phyloP scores from a whole-genome alignment of 2,329 filamentous ascomycete species.

The Ophioceras dolichostomum region DNA sequence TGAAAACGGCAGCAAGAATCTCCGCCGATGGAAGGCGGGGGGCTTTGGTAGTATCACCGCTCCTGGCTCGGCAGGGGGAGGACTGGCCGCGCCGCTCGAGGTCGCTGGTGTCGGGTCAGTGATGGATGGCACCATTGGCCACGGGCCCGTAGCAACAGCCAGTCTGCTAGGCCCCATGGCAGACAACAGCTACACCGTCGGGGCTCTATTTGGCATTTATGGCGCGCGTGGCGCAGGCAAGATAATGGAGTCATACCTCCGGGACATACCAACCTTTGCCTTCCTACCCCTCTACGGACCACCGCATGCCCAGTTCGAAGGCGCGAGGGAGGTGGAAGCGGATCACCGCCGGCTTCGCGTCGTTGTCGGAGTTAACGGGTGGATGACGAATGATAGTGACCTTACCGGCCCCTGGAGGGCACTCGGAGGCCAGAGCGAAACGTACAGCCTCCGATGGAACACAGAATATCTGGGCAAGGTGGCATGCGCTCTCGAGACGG shows the following conservation, averaged over 20 bases:
- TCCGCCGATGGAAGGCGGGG: slow-evolving; percentile 57
- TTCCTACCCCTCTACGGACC: slow-evolving; percentile 61
- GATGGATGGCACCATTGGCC: slow-evolving; percentile 63
- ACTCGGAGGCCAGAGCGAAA: slow-evolving; percentile 60
- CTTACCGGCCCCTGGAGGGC: slow-evolving; percentile 69
- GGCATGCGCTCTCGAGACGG: slow-evolving; percentile 62
- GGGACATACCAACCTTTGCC: slow-evolving; percentile 79
- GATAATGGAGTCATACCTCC: slow-evolving; percentile 79
- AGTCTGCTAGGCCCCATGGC: slow-evolving; percentile 70
- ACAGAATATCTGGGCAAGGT: slow-evolving; percentile 64
- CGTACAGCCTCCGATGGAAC: slow-evolving; percentile 79
- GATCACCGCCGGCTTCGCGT: slow-evolving; percentile 61
- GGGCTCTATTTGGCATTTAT: slow-evolving; percentile 85
- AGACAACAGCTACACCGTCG: slow-evolving; percentile 67
- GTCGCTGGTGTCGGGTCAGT: slow-evolving; percentile 69
- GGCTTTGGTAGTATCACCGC: slow-evolving; percentile 23
- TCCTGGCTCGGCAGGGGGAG: slow-evolving; percentile 61
- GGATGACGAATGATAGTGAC: slow-evolving; percentile 61
- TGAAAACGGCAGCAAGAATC: slow-evolving; percentile 49
- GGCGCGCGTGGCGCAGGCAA: slow-evolving; percentile 70
- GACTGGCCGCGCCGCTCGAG: slow-evolving; percentile 64
- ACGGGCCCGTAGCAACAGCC: slow-evolving; percentile 63
- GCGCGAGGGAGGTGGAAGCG: slow-evolving; percentile 37
- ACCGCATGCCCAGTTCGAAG: slow-evolving; percentile 26
- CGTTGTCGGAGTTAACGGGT: slow-evolving; percentile 74